phyloP scores from a whole-genome alignment of 257 asterid genomes.

The Solanum habrochaites region DNA sequence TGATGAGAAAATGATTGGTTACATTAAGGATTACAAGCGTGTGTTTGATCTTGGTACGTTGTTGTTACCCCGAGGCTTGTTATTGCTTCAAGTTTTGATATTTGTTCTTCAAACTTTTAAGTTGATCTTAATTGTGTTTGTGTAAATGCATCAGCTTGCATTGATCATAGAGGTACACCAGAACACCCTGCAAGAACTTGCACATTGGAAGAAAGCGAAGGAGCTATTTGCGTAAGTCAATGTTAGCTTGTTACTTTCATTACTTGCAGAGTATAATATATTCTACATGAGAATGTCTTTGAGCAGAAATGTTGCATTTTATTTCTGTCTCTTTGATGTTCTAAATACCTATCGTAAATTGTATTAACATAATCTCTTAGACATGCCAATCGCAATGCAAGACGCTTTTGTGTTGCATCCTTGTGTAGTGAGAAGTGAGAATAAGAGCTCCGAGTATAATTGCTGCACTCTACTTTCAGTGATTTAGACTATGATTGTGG shows the following conservation, averaged over 20 bases:
- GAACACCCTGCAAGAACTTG: constrained; percentile 97
- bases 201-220: constrained; percentile 68
- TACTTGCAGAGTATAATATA: background rate
- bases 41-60: constrained; percentile 79
- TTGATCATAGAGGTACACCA: constrained; percentile 94
- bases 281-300: background rate
- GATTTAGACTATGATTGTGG: background rate
- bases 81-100: background rate
- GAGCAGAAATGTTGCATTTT: background rate
- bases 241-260: background rate
- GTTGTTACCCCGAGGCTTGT: background rate
- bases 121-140: background rate
- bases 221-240: constrained; percentile 66
- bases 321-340: background rate
- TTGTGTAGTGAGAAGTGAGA: background rate
- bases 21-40: constrained; percentile 70
- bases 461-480: background rate
- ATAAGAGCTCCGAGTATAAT: background rate
- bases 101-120: background rate
- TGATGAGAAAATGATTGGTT: constrained; percentile 76
- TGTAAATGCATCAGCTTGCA: constrained; percentile 45
- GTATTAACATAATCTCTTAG: background rate
- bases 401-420: background rate
- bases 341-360: background rate
- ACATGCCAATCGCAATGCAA: background rate